A percentile compares a stretch with the other conserved stretches of the same genome.
Evolutionary conservation across 2,329 filamentous ascomycete species (phyloP).

Genomic region (Xylaria multiplex): DNA sequence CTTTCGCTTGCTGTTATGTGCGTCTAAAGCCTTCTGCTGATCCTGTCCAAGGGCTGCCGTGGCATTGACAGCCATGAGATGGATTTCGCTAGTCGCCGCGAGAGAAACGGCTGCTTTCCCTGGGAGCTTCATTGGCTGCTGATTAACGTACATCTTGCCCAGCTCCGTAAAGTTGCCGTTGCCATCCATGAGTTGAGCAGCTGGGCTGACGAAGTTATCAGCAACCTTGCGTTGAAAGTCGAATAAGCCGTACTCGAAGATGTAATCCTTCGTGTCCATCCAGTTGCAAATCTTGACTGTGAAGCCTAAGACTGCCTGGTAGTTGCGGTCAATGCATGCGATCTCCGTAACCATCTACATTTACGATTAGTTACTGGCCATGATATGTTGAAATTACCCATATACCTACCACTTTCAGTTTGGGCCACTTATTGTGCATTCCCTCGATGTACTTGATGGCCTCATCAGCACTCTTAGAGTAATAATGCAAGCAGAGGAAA

Average conservation of each 20-base stretch:
- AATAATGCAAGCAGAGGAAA: conserved; percentile 57
- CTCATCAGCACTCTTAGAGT: conserved; percentile 49
- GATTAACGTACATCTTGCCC: conserved; percentile 41
- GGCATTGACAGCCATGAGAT: conserved; percentile 22
- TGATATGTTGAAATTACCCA: conserved; percentile 18
- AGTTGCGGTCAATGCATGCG: conserved; percentile 54
- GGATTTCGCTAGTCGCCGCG: conserved; percentile 5
- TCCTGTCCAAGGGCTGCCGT: conserved; percentile 38
- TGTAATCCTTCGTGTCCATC: conserved; percentile 55
- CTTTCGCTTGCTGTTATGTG: conserved; percentile 47
- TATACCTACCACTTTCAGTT: conserved; percentile 41
- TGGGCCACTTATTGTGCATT: conserved; percentile 51
- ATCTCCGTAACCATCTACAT: conserved; percentile 56
- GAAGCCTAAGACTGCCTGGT: conserved; percentile 52
- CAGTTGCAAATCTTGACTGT: conserved; percentile 55
- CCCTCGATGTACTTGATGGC: conserved; percentile 53
- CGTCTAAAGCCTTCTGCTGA: conserved; percentile 44
- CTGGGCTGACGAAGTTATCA: conserved; percentile 58
- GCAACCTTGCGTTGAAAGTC: conserved; percentile 55
- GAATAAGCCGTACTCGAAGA: conserved; percentile 58
- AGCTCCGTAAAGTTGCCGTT: conserved; percentile 53
- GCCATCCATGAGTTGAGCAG: conserved; percentile 57
- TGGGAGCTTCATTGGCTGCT: conserved; percentile 42
- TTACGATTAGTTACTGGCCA: conserved; percentile 12
- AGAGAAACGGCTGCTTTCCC: conserved; percentile 28